Conservation (phyloP, 768 basidiomycete genomes). For the Podaxis sp. region DNA sequence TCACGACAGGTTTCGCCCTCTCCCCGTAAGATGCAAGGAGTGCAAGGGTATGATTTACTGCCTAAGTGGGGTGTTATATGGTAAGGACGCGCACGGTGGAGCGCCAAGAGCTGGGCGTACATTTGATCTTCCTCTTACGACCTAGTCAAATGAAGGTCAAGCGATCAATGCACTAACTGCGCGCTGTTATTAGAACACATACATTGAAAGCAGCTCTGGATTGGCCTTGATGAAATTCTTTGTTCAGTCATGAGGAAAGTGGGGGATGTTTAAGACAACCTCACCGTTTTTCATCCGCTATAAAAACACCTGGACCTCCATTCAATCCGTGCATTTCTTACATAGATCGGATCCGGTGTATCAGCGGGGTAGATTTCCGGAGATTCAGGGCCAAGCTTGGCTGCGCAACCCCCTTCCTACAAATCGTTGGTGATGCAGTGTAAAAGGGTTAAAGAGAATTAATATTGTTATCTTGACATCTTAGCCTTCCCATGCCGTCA, state of each 20-base stretch:
- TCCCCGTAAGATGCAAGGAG: slow-evolving; percentile 27
- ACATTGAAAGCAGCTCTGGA: slow-evolving; percentile 31
- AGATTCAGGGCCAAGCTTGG: slow-evolving; percentile 2
- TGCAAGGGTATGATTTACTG: slow-evolving; percentile 27
- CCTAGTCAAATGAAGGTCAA: slow-evolving; percentile 13
- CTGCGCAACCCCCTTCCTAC: slow-evolving; percentile 8
- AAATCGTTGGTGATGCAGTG: background rate
- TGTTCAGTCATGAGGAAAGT: slow-evolving; percentile 12
- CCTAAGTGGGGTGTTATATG: slow-evolving; percentile 16
- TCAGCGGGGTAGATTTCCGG: background rate
- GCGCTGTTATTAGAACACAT: background rate
- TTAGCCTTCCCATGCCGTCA: background rate
- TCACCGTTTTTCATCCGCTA: background rate
- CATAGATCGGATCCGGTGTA: background rate
- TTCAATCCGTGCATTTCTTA: background rate
- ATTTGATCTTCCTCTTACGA: slow-evolving; percentile 31
- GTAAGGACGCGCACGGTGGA: background rate
- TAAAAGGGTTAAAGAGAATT: background rate
- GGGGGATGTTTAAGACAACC: background rate
- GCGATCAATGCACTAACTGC: background rate
- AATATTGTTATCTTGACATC: background rate
- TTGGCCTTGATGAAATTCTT: slow-evolving; percentile 23
- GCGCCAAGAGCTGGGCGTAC: slow-evolving; percentile 8
- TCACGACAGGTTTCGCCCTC: slow-evolving; percentile 27
- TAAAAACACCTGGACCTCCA: background rate